Percentiles rank a stretch among this genome's conserved stretches.
These are phyloP conservation scores for Pyrenophora seminiperda DNA, from an alignment of 2,329 filamentous ascomycete genomes.

Conservation along the genomic window DNA sequence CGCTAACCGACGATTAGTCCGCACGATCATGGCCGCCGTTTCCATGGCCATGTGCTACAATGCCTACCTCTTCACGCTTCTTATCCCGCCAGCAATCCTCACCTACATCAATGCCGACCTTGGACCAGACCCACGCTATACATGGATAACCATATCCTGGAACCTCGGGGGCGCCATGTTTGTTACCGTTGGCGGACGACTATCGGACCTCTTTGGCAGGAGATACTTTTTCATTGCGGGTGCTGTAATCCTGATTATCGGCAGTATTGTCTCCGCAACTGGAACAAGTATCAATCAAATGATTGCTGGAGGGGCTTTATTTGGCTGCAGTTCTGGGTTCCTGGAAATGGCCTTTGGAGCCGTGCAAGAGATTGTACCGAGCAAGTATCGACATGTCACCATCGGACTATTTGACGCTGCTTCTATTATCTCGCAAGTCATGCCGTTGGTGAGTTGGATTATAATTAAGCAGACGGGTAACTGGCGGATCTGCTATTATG, in stretches of 20 bases:
- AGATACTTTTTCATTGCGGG: conserved; percentile 44
- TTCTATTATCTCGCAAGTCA: conserved; percentile 40
- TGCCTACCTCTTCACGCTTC: conserved; percentile 41
- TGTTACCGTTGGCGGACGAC: conserved; percentile 40
- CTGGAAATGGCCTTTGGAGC: conserved; percentile 50
- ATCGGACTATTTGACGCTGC: conserved; percentile 46
- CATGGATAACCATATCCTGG: conserved; percentile 45
- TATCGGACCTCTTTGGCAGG: conserved; percentile 51
- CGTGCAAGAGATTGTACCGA: conserved; percentile 49
- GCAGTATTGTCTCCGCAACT: conserved; percentile 49
- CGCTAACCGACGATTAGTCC: background rate
- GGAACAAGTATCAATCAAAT: conserved; percentile 49
- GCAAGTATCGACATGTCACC: conserved; percentile 46
- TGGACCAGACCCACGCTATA: conserved; percentile 38
- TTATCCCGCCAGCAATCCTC: conserved; percentile 42
- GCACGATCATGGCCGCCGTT: conserved; percentile 32
- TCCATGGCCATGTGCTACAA: conserved; percentile 42
- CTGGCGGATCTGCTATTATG: conserved; percentile 40
- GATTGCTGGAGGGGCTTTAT: conserved; percentile 50
- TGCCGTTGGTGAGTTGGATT: conserved; percentile 39
- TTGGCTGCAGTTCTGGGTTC: conserved; percentile 50
- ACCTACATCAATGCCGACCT: conserved; percentile 43
- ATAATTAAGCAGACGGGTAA: conserved; percentile 38
- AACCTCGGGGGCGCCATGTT: conserved; percentile 42
- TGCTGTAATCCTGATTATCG: conserved; percentile 42